A percentile compares a stretch with the other conserved stretches of the same genome.
Conservation (phyloP, 2,329 filamentous ascomycete genomes). For the Biscogniauxia sp. region DNA sequence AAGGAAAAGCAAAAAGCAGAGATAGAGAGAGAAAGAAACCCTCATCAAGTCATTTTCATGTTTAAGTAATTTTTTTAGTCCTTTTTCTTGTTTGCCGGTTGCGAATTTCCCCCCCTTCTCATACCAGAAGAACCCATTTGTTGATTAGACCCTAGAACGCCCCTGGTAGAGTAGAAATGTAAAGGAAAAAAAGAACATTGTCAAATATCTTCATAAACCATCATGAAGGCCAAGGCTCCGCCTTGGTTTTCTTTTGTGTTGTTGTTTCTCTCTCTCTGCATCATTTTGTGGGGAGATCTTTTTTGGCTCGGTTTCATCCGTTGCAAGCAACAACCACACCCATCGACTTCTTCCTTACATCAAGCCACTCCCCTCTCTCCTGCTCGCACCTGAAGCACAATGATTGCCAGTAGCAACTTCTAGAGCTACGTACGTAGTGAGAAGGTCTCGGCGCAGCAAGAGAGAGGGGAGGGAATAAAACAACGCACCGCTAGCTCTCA, state of each 20-base stretch:
- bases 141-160: conserved; percentile 11
- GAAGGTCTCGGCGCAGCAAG: no score
- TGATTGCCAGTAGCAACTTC: neutral
- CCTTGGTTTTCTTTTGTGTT: conserved; percentile 3
- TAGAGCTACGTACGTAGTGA: neutral
- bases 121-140: conserved; percentile 11
- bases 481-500: neutral
- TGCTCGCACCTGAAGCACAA: neutral
- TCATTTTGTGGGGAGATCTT: neutral
- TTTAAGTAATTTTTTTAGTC: no score
- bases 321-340: neutral
- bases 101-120: conserved; percentile 5
- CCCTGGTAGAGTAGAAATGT: neutral
- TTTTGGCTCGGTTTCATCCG: neutral
- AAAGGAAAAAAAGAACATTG: no score
- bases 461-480: neutral
- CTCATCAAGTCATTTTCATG: no score
- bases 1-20: no score
- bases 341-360: neutral
- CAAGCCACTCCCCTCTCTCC: neutral
- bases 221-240: conserved; percentile 12
- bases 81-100: no score
- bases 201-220: conserved; percentile 15
- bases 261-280: no score
- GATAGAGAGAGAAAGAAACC: no score